Base-by-base conservation (phyloP, 2,329 filamentous ascomycete species). In the Coniochaeta sp. region DNA sequence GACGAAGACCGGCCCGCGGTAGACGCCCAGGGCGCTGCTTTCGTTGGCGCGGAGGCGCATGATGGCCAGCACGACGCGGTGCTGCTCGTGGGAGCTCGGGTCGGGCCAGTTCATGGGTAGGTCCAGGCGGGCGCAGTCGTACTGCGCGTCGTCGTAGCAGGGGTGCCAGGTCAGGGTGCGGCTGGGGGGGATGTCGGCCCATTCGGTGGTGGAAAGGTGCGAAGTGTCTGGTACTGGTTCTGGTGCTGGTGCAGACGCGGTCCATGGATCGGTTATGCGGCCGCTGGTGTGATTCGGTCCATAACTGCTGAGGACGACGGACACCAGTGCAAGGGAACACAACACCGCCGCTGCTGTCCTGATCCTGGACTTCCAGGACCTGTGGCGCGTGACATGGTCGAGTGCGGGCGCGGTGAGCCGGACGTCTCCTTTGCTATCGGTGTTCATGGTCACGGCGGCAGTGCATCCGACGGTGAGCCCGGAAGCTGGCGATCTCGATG, bases 41-140 rank as follows among this genome's bases (percentile, higher is more conserved):
- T 3, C 3, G 0, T 65, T 68, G 5, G 74, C 74, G n/a, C 67
- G 69, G 4, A 75, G 70, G 10, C 73, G 71, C n/a, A 73, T 71
- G n/a, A 77, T 62, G 22, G 74, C 73, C 1, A 77, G 59, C 6
- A 73, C 60, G 7, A 75, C 74, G 3, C 72, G 68, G 19, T 69
- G 61, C 12, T 69, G 63, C 9, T 73, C 67, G 12, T 42, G 4
- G 38, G 7, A 4, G 1, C 69, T 68, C 0, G 75, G 74, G 8
- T 71, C 65, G 1, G 71, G 70, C 74, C 74, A 77, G 67, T 77
- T 73, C 67, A 75, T 71, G 0, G 74, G 75, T n/a, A 76, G 63
- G 38, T 75, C 70, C 7, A 76, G 66, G 2, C 74, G 67, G 1
- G 74, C 72, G 60, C 74, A 75, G 61, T 76, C 73, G 57, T 70